Evolutionary conservation across 2,329 filamentous ascomycete species (phyloP).

Genomic region (Teratosphaeria destructans): DNA sequence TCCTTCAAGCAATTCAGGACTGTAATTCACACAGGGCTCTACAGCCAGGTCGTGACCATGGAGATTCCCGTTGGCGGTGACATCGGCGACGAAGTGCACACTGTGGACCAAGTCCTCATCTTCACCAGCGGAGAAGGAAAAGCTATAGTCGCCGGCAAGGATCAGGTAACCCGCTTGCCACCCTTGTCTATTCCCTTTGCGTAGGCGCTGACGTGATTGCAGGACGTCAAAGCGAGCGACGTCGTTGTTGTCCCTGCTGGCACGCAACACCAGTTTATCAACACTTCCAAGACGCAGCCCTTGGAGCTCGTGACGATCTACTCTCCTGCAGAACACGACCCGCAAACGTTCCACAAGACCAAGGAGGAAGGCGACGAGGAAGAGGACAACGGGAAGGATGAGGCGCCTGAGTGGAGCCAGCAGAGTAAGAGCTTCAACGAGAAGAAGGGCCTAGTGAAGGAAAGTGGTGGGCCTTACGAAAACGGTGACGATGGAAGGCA

Average conservation of each 20-base stretch:
- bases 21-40: slow-evolving; percentile 53
- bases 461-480: slow-evolving; percentile 26
- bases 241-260: slow-evolving; percentile 54
- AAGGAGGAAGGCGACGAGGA: slow-evolving; percentile 54
- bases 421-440: slow-evolving; percentile 50
- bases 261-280: slow-evolving; percentile 56
- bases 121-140: slow-evolving; percentile 51
- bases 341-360: slow-evolving; percentile 49
- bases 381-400: slow-evolving; percentile 51
- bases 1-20: slow-evolving; percentile 50
- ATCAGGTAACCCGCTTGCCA: slow-evolving; percentile 31
- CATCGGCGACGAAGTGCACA: slow-evolving; percentile 58
- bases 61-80: slow-evolving; percentile 53
- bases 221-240: slow-evolving; percentile 44
- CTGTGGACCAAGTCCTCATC: slow-evolving; percentile 54
- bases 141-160: slow-evolving; percentile 48
- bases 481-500: slow-evolving; percentile 28
- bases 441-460: slow-evolving; percentile 44
- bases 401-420: slow-evolving; percentile 49
- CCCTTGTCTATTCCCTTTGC: not conserved
- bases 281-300: slow-evolving; percentile 45
- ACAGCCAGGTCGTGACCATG: slow-evolving; percentile 55
- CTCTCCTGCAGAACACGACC: slow-evolving; percentile 51
- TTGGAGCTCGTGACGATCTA: slow-evolving; percentile 55
- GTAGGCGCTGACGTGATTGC: not conserved